Evolutionary conservation across 352 stramenopile species (phyloP), one percentile per base, ranked within the genome.

Genomic region (Blastocystis sp.): DNA sequence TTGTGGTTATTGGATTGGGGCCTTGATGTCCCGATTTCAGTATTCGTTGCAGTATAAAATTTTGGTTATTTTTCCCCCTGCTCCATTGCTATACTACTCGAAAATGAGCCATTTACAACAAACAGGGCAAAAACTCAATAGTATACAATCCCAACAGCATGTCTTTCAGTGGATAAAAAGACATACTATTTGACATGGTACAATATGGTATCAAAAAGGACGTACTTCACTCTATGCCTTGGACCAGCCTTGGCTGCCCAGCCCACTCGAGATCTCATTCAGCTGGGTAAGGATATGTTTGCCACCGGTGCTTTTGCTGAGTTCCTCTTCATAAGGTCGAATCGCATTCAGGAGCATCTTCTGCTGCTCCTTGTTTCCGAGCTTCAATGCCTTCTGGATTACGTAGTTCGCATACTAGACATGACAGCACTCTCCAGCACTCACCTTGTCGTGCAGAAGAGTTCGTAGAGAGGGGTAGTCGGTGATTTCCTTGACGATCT

Each of bases 361-460:
- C 54, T 95, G 97, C 92, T 98, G 95, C 64, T 95, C 93, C 76
- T 98, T 95, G 16, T 94, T 95, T 18, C 95, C 96, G 24, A 99
- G 95, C 39, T 95, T 96, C 53, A 99, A 89, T 26, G 96, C 96
- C 50, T 96, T 93, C 92, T 99, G 97, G 5, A 98, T 96, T 20
- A 99, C 97, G 91, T 99, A 99, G 92, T 99, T 99, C 5, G 96
- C 97, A 90, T 98, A 99, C 87, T 98, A 96, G n/a, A 37, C 2
- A 62, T 87, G 34, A 79, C 13, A 79, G 20, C 20, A 56, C 11
- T 20, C 34, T 26, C 45, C 43, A 0, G 20, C n/a, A 6, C 7
- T 39, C 69, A 87, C 75, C 26, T 78, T 78, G 43, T 91, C 88
- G 26, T 91, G 79, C 26, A 91, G 90, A 13, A 91, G 26, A 34